Conservation (phyloP, 208 protist genomes). For the Trypanosoma platydactyli region DNA sequence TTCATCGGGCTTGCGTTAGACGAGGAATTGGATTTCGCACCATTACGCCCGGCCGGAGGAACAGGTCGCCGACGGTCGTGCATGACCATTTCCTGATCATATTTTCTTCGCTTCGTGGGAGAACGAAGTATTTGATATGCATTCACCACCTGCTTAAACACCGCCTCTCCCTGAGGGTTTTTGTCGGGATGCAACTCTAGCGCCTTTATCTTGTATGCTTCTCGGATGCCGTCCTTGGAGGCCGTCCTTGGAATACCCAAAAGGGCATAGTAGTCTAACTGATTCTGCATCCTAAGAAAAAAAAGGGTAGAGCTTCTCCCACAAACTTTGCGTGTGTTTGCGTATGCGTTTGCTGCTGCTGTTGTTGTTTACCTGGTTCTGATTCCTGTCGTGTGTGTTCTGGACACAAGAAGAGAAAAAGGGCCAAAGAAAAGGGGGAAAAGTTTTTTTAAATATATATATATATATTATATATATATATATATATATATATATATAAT, state of each 20-base stretch:
- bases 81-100: constrained; percentile 65
- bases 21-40: constrained; percentile 1
- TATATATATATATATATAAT: too few relatives aligned
- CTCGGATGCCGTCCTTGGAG: constrained; percentile 74
- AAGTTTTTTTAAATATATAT: too few relatives aligned
- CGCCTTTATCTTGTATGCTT: constrained; percentile 84
- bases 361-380: background rate
- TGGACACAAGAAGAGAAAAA: too few relatives aligned
- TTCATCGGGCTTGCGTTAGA: constrained; percentile 5
- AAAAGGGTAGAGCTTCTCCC: background rate
- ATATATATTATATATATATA: too few relatives aligned
- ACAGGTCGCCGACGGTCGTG: constrained; percentile 31
- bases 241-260: constrained; percentile 72
- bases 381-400: too few relatives aligned
- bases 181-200: constrained; percentile 88
- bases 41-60: background rate
- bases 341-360: constrained; percentile 8
- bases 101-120: constrained; percentile 66
- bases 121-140: constrained; percentile 80
- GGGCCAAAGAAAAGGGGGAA: too few relatives aligned
- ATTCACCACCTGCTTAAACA: constrained; percentile 81
- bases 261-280: constrained; percentile 71
- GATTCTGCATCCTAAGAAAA: constrained; percentile 15
- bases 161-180: constrained; percentile 83
- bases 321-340: background rate